Percentiles rank a stretch among this genome's conserved stretches.
Conservation (phyloP, 805 yeast species). For the Henningerozyma blattae region DNA sequence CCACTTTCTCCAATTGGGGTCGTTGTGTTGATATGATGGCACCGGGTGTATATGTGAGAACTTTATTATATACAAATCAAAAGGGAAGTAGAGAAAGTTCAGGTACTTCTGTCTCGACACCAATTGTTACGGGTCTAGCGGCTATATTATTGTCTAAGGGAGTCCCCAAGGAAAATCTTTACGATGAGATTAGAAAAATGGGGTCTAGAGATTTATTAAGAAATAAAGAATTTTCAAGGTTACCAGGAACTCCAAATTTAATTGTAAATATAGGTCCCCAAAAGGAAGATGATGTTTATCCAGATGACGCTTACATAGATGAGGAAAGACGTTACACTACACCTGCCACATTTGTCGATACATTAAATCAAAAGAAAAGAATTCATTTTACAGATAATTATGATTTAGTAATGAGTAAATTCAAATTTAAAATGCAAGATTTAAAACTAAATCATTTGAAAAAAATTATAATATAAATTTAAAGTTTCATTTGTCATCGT, state of each 20-base stretch:
- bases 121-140: constrained; percentile 55
- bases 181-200: constrained; percentile 29
- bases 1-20: constrained; percentile 87
- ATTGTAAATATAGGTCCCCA: constrained; percentile 32
- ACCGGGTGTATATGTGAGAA: constrained; percentile 59
- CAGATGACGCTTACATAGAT: constrained; percentile 8
- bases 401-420: neutral
- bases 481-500: too few species aligned
- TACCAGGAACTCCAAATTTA: constrained; percentile 49
- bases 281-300: constrained; percentile 21
- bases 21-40: constrained; percentile 79
- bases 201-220: constrained; percentile 40
- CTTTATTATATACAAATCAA: constrained; percentile 31
- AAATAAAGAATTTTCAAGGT: constrained; percentile 30
- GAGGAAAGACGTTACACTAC: neutral
- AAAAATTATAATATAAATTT: too few species aligned
- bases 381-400: neutral
- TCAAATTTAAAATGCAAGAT: too few species aligned
- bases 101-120: constrained; percentile 79
- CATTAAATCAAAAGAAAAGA: too few species aligned
- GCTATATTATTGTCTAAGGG: constrained; percentile 47
- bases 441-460: too few species aligned
- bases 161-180: constrained; percentile 30
- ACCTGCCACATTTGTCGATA: too few species aligned
- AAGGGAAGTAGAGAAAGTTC: constrained; percentile 29